Base-by-base conservation (phyloP, 139 green algal species). In the Chlorella sp. region DNA sequence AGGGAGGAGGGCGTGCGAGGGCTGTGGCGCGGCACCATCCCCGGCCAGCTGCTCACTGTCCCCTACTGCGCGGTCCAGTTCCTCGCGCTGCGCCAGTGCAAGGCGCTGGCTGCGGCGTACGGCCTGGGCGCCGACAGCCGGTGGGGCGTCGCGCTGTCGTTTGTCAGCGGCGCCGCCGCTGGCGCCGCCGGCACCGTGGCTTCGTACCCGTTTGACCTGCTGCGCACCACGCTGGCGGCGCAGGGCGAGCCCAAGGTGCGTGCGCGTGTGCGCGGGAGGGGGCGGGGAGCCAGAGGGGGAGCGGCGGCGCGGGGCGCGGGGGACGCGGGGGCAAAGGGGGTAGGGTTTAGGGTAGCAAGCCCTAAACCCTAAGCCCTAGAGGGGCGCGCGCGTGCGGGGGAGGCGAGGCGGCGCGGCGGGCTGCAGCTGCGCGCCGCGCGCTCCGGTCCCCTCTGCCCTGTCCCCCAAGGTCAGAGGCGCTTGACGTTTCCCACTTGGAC, bases 21-120 rank as follows among this genome's bases (percentile, higher is more conserved):
- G 2, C 80, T 99, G 55, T 99, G 96, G 96, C 84, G 90, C 21
- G 96, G 96, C 53, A 98, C 92, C 2, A 83, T 98, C 17, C 95
- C 96, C 15, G 96, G 91, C 27, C 86, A 95, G 82, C 86, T 98
- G 55, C 79, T 99, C 21, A 94, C 92, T 2, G 84, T 99, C 35
- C 96, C 96, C 2, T 99, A 99, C 91, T 97, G 90, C 31, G 96
- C 93, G 17, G 92, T 98, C 8, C 96, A 99, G 80, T 99, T 99
- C 75, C 89, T 95, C n/a, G 83, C 94, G 6, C 76, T 98, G 62
- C 84, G 94, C 58, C 84, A 95, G 60, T 89, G 86, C 76, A 90
- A 89, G 50, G 8, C 38, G 21, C 31, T 81, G 53, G 79, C 82
- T 1, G 48, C 53, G 40, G 23, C 40, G 35, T 51, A 36, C 8